Evolutionary conservation across 129 eudicot species (phyloP), one percentile per base, ranked within the genome.

Genomic region (Kitagawia praeruptora): DNA sequence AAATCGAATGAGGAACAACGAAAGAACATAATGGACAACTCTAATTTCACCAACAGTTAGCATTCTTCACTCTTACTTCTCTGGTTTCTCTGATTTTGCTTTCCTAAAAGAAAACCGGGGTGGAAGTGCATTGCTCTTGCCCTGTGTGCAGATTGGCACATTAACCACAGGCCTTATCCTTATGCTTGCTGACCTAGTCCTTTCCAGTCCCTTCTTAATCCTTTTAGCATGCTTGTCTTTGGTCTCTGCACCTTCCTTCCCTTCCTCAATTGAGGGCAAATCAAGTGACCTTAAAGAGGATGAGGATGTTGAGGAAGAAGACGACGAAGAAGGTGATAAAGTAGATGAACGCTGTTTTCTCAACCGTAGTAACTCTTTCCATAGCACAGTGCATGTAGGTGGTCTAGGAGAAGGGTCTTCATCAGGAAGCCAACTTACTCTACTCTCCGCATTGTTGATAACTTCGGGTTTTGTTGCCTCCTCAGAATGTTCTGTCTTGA

Each of bases 391-490:
- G 84, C 98, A 91, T 40, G 84, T 94, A 7, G 98, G 98, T 8
- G 98, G 98, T 72, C 98, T 86, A 5, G 98, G 98, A 4, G 98
- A 94, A 4, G 98, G 97, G 78, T 94, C 98, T 70, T 94, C 98
- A 16, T 94, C 98, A 44, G 92, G 86, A 82, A 89, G 90, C 96
- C 93, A 93, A 77, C 83, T 90, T 80, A 79, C 13, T 71, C 80
- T 63, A 77, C 47, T 86, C 47, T 82, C 82, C 37, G 69, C 84
- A 64, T 34, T 48, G 58, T 75, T 70, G 56, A 56, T 58, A 25
- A 61, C 38, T 21, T 72, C 86, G 19, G n/a, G 83, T 71, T 13
- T 70, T 44, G 38, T 66, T 40, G 46, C 49, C 46, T 88, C 80
- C 39, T 86, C 82, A 23, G 42, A 74, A 3, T 70, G 39, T 48